phyloP scores from a whole-genome alignment of 768 basidiomycete species.

The Suillus decipiens region DNA sequence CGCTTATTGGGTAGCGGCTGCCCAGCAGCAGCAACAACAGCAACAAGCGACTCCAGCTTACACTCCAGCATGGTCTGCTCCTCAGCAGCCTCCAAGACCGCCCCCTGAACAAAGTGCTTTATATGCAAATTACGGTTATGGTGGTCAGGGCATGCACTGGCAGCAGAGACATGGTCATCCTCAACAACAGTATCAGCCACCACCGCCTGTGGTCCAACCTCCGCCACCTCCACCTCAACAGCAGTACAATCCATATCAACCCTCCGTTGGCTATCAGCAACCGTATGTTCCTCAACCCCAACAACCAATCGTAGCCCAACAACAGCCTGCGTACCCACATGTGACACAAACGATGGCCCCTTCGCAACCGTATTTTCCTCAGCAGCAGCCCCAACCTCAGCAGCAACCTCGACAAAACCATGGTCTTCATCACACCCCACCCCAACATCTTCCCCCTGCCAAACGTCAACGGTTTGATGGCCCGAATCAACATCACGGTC shows the following conservation, averaged over 20 bases:
- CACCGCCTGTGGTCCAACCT: slow-evolving; percentile 52
- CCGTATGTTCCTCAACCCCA: slow-evolving; percentile 67
- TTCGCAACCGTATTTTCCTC: slow-evolving; percentile 43
- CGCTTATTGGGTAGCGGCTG: slow-evolving; percentile 72
- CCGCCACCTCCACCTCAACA: slow-evolving; percentile 56
- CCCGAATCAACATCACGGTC: slow-evolving; percentile 46
- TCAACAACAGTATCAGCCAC: slow-evolving; percentile 49
- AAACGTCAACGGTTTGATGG: slow-evolving; percentile 91
- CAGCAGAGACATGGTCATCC: slow-evolving; percentile 69
- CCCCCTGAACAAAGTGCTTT: slow-evolving; percentile 80
- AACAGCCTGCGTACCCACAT: slow-evolving; percentile 41
- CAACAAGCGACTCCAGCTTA: slow-evolving; percentile 59
- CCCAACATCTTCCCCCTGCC: slow-evolving; percentile 86
- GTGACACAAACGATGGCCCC: slow-evolving; percentile 37
- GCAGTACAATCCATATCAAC: slow-evolving; percentile 77
- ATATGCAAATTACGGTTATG: slow-evolving; percentile 93
- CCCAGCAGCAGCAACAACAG: slow-evolving; percentile 48
- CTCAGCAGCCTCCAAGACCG: slow-evolving; percentile 63
- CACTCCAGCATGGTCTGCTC: slow-evolving; percentile 65
- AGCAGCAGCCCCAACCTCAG: slow-evolving; percentile 39
- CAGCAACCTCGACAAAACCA: slow-evolving; percentile 52
- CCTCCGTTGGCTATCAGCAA: slow-evolving; percentile 61
- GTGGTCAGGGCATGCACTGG: slow-evolving; percentile 62
- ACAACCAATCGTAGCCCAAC: slow-evolving; percentile 51
- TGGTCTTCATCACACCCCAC: slow-evolving; percentile 59